A percentile compares a stretch with the other conserved stretches of the same genome.
Conservation (phyloP, 371 early-diverging fungal genomes). For the Syncephalastrum sp. region DNA sequence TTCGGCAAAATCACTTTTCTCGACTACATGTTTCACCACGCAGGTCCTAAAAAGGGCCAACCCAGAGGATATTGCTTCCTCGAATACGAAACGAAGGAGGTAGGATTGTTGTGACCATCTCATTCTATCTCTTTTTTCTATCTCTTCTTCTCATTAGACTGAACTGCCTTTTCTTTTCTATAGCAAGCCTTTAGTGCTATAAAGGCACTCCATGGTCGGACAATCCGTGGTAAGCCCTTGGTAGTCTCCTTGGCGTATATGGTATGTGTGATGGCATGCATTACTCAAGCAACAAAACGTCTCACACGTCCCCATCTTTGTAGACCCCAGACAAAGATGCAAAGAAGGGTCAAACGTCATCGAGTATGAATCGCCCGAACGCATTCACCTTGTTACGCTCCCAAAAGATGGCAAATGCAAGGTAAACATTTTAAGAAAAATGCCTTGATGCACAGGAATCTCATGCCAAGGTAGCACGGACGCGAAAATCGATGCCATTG, state of each 20-base stretch:
- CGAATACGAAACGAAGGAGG: conserved; percentile 56
- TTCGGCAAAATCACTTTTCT: conserved; percentile 67
- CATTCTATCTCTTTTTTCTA: neutral
- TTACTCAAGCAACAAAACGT: neutral
- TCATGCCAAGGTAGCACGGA: conserved; percentile 38
- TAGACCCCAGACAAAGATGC: conserved; percentile 30
- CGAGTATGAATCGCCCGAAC: conserved; percentile 26
- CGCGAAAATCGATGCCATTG: conserved; percentile 64
- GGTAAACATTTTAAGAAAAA: conserved; percentile 16
- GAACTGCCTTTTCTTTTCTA: neutral
- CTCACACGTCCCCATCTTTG: neutral
- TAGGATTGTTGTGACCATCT: conserved; percentile 9
- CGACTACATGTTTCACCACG: conserved; percentile 62
- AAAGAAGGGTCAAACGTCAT: conserved; percentile 16
- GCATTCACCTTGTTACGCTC: conserved; percentile 36
- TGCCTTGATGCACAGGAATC: neutral
- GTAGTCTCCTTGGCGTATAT: conserved; percentile 60
- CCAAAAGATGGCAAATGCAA: conserved; percentile 45
- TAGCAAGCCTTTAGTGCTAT: conserved; percentile 58
- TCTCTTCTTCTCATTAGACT: too few species aligned
- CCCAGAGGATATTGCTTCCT: conserved; percentile 69
- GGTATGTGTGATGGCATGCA: conserved; percentile 27
- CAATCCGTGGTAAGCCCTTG: conserved; percentile 50
- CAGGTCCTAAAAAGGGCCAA: conserved; percentile 60
- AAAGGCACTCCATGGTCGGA: conserved; percentile 48